These are phyloP conservation scores for Edaphochlamys debaryana DNA, from an alignment of 139 green algal genomes.

Conservation along the genomic window DNA sequence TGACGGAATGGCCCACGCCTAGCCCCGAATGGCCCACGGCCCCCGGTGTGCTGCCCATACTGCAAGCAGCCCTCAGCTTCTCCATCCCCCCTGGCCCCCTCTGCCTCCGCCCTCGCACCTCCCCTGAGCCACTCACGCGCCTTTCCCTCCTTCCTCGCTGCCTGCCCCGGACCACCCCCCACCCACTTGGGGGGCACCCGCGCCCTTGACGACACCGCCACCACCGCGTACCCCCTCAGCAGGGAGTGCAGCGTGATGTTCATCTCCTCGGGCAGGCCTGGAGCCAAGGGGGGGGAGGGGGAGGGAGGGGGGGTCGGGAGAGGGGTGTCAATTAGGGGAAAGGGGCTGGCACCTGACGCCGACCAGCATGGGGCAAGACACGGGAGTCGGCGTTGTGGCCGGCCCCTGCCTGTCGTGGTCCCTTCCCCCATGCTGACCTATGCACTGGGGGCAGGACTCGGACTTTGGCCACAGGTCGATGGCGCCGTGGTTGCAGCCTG, in stretches of 20 bases:
- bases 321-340: too few relatives aligned
- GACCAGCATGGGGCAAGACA: background rate
- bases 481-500: conserved; percentile 68
- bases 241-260: conserved; percentile 40
- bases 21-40: too few relatives aligned
- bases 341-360: too few relatives aligned
- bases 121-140: too few relatives aligned
- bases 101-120: too few relatives aligned
- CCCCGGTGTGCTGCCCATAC: too few relatives aligned
- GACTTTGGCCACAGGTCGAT: conserved; percentile 65
- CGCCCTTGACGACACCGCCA: conserved; percentile 48
- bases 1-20: too few relatives aligned
- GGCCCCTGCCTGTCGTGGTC: too few relatives aligned
- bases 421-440: conserved; percentile 39
- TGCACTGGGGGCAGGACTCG: conserved; percentile 57
- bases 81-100: too few relatives aligned
- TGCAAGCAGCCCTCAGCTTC: too few relatives aligned
- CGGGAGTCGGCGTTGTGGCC: background rate
- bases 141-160: too few relatives aligned
- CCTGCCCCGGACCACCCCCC: too few relatives aligned
- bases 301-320: background rate
- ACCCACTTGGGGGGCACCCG: conserved; percentile 34
- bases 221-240: conserved; percentile 4
- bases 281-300: background rate
- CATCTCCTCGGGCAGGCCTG: conserved; percentile 61